Evolutionary conservation across 2,329 filamentous ascomycete species (phyloP), one percentile per base, ranked within the genome.

Genomic region (Verruconis gallopava): DNA sequence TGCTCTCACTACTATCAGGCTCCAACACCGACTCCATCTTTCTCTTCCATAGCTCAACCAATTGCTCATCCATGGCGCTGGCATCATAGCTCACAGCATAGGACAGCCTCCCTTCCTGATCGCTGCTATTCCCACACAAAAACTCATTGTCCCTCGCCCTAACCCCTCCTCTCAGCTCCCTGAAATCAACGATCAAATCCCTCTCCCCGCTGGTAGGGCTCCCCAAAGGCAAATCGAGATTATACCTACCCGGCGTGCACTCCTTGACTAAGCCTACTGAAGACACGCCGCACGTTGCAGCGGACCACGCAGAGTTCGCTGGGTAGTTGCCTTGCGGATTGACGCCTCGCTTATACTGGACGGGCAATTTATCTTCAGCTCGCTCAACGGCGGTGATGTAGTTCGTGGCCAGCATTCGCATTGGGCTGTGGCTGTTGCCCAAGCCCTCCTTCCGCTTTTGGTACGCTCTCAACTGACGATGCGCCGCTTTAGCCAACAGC

Each of bases 81-180:
- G 51, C 54, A 51, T 69, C 66, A 47, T 65, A 63, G 36, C 57
- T 62, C 1, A 63, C 63, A 5, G 52, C 53, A 40, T 62, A 61
- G n/a, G 47, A 50, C 5, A 69, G 49, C 4, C 57, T 50, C 0
- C 57, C 57, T 21, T 55, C 46, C 1, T 44, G 55, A 47, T 61
- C 56, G 0, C 63, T 61, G 20, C 51, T 59, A 28, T 62, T 61
- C 0, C 63, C 64, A 1, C 67, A 51, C 43, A 69, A 43, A 43
- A 68, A 69, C 50, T 69, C 66, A 3, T 60, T 57, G 4, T 67
- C 64, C 20, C 66, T 51, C 2, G 64, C 62, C 22, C 66, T 50
- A 5, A 69, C 65, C 9, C 57, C 58, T 39, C 62, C 56, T 15
- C 49, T 55, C 25, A 63, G 35, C 3, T 50, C 46, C 4, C 55